Evolutionary conservation across 2,329 filamentous ascomycete genomes (phyloP), one percentile per base, ranked within the genome.

Genomic region (Monosporascus sp.): DNA sequence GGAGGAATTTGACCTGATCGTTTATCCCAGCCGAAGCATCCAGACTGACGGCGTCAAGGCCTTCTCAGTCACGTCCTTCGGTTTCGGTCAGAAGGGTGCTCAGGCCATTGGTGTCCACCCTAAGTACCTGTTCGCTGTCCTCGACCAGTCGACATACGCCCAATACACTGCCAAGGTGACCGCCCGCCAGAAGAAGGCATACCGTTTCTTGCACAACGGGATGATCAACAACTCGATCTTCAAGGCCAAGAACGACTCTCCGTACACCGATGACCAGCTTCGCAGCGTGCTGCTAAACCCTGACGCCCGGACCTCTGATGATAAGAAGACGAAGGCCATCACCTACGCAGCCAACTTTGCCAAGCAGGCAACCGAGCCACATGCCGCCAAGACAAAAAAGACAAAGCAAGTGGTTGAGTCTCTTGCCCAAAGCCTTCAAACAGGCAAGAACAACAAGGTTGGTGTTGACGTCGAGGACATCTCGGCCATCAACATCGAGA

Each of bases 31-130:
- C 75, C 89, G 89, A 65, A 89, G 85, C 72, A 92, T 99, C 64
- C 94, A 99, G 78, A 99, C 94, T 7, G 94, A 99, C 66, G 94
- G 94, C 59, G 81, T 99, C 79, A 99, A 97, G 78, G 95, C 94
- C 16, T 97, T 99, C 82, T 96, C 91, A 1, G 91, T 99, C 59
- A 99, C 95, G 7, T 99, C 95, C 0, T 99, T 99, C 72, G 94
- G 94, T 74, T 99, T 99, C 79, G 94, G 94, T 63, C 94, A 99
- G 74, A 99, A 99, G 84, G 94, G 94, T 68, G 90, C 94, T 26
- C 95, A 99, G 74, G 93, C 89, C 44, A 95, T 99, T 66, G 94
- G 93, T 79, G 88, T 99, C 50, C 94, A 99, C 72, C 91, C 95
- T 68, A 63, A 89, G 75, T 99, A 97, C 73, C 83, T 99, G 54